Conservation (phyloP, 2,329 filamentous ascomycete genomes). For the Colletotrichum simmondsii region DNA sequence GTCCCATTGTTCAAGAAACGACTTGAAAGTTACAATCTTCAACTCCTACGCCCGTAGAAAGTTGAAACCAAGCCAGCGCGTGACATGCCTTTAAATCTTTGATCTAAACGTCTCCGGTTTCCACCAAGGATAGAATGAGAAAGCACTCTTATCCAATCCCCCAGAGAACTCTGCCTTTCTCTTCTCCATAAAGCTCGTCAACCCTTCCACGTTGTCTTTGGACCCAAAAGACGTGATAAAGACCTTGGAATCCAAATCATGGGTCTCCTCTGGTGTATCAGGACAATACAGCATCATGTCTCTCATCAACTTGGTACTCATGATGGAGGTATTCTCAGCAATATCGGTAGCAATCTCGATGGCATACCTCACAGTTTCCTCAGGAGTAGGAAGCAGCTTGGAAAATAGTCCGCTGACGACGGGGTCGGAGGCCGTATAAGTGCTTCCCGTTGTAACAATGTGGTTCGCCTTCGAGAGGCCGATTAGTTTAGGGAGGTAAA, state of each 20-base stretch:
- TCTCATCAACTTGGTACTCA: constrained; percentile 32
- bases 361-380: too few species aligned
- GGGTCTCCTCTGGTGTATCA: constrained; percentile 14
- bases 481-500: constrained; percentile 34
- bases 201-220: background rate
- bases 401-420: background rate
- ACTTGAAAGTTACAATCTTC: too few species aligned
- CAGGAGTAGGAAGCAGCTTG: too few species aligned
- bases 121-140: constrained; percentile 15
- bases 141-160: background rate
- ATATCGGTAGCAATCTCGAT: background rate
- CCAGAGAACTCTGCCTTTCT: background rate
- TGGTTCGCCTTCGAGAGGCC: constrained; percentile 32
- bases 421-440: constrained; percentile 15
- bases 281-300: constrained; percentile 30
- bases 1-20: too few species aligned
- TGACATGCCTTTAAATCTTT: background rate
- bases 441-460: constrained; percentile 26
- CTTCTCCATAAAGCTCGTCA: background rate
- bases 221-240: too few species aligned
- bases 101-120: background rate
- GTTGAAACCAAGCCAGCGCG: too few species aligned
- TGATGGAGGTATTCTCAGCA: constrained; percentile 18
- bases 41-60: too few species aligned
- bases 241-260: constrained; percentile 7